phyloP scores from a whole-genome alignment of 75 land plant genomes.

The Larix kaempferi region DNA sequence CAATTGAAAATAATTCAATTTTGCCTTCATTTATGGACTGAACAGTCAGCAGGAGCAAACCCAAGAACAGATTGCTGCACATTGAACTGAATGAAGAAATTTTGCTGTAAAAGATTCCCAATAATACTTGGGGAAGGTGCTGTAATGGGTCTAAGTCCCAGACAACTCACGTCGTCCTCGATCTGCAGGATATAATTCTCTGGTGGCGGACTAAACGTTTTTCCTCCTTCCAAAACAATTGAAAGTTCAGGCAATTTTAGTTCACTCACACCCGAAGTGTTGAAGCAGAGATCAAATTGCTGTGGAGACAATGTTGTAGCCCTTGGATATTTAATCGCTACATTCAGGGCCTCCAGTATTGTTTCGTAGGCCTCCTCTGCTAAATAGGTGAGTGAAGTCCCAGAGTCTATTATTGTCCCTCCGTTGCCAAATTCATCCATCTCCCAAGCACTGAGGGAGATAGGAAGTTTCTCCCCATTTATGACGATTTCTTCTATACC shows the following conservation, averaged over 20 bases:
- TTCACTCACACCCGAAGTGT: slow-evolving; percentile 26
- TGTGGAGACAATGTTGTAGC: not conserved
- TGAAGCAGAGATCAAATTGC: slow-evolving; percentile 64
- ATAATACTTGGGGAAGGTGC: slow-evolving; percentile 18
- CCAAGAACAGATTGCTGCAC: slow-evolving; percentile 29
- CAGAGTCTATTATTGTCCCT: slow-evolving; percentile 57
- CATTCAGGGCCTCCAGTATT: slow-evolving; percentile 33
- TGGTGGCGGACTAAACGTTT: not conserved
- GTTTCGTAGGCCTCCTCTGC: slow-evolving; percentile 26
- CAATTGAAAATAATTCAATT: too few relatives aligned
- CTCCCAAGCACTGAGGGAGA: slow-evolving; percentile 36
- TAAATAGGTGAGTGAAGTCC: slow-evolving; percentile 55
- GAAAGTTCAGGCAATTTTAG: not conserved
- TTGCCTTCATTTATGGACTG: too few relatives aligned
- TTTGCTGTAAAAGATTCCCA: slow-evolving; percentile 83
- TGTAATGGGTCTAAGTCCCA: not conserved
- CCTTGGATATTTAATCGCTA: not conserved
- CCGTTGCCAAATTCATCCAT: slow-evolving; percentile 18
- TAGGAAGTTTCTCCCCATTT: slow-evolving; percentile 20
- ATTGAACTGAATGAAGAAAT: slow-evolving; percentile 69
- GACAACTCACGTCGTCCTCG: not conserved
- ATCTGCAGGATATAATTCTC: slow-evolving; percentile 1
- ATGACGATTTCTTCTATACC: slow-evolving; percentile 24
- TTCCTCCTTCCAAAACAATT: not conserved
- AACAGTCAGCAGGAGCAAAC: slow-evolving; percentile 19